phyloP scores from a whole-genome alignment of 108 stramenopile genomes.

The Cylindrotheca fusiformis region DNA sequence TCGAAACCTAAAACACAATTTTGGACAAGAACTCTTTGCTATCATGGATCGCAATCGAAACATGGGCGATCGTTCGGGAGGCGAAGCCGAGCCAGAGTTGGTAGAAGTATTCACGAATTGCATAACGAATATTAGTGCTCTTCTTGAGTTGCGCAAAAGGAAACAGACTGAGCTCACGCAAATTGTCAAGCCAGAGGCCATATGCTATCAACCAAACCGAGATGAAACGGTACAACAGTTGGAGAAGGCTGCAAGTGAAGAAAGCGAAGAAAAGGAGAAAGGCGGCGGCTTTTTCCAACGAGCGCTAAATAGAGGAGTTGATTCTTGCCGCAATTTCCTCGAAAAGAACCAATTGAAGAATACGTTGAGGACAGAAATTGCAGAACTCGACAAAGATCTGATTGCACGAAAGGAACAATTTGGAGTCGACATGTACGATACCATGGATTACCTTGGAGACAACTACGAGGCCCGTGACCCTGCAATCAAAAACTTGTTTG shows the following conservation, averaged over 20 bases:
- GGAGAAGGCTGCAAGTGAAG: not conserved
- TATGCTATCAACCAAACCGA: conserved; percentile 9
- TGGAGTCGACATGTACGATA: conserved; percentile 15
- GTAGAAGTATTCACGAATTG: conserved; percentile 11
- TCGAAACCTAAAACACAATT: conserved; percentile 4
- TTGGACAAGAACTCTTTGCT: conserved; percentile 8
- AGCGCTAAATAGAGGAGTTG: not conserved
- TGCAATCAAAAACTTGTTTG: not conserved
- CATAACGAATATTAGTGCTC: not conserved
- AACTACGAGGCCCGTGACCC: conserved; percentile 10
- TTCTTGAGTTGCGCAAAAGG: conserved; percentile 6
- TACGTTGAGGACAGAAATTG: conserved; percentile 2
- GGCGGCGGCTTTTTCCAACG: not conserved
- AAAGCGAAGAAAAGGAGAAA: not conserved
- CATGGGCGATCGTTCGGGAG: conserved; percentile 9
- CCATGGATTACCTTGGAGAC: conserved; percentile 14
- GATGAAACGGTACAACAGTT: not conserved
- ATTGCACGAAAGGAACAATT: conserved; percentile 8
- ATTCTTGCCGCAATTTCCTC: not conserved
- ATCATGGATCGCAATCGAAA: conserved; percentile 19
- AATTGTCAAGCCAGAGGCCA: conserved; percentile 1
- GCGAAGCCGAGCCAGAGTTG: conserved; percentile 13
- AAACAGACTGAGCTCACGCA: conserved; percentile 6
- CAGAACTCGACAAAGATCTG: conserved; percentile 8
- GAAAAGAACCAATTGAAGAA: conserved; percentile 11